Evolutionary conservation across 352 stramenopile species (phyloP).

Genomic region (Globisporangium nodosum): DNA sequence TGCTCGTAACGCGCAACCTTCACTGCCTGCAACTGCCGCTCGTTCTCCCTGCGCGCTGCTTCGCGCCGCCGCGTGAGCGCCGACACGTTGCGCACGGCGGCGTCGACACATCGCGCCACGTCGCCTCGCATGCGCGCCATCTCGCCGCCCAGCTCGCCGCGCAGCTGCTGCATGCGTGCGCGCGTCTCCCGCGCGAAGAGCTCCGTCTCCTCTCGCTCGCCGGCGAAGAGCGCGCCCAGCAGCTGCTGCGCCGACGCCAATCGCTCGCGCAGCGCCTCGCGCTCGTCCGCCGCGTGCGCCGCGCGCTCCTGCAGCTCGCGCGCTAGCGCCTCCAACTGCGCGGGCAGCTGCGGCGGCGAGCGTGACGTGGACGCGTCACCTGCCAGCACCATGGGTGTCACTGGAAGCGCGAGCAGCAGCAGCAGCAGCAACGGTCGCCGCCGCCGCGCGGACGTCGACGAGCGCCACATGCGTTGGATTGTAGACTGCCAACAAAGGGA

Average conservation of each 20-base stretch:
- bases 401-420: neutral
- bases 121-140: conserved; percentile 16
- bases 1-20: neutral
- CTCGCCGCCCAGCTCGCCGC: conserved; percentile 21
- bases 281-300: conserved; percentile 5
- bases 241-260: conserved; percentile 15
- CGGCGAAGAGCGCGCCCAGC: conserved; percentile 12
- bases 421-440: neutral
- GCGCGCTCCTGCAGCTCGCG: conserved; percentile 16
- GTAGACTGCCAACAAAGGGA: too few species aligned
- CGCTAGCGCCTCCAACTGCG: conserved; percentile 17
- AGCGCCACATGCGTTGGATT: neutral
- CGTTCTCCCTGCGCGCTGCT: neutral
- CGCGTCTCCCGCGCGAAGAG: conserved; percentile 17
- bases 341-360: conserved; percentile 1
- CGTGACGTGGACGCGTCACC: neutral
- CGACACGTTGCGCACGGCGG: conserved; percentile 14
- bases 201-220: conserved; percentile 17
- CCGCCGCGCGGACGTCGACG: neutral
- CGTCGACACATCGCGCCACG: conserved; percentile 8
- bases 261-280: conserved; percentile 6
- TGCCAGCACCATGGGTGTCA: neutral
- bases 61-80: conserved; percentile 1
- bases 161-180: conserved; percentile 16
- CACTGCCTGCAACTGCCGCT: conserved; percentile 3